A percentile compares a stretch with the other conserved stretches of the same genome.
These are phyloP conservation scores for Berberis thunbergii DNA, from an alignment of 164 flowering plant genomes.

Conservation along the genomic window DNA sequence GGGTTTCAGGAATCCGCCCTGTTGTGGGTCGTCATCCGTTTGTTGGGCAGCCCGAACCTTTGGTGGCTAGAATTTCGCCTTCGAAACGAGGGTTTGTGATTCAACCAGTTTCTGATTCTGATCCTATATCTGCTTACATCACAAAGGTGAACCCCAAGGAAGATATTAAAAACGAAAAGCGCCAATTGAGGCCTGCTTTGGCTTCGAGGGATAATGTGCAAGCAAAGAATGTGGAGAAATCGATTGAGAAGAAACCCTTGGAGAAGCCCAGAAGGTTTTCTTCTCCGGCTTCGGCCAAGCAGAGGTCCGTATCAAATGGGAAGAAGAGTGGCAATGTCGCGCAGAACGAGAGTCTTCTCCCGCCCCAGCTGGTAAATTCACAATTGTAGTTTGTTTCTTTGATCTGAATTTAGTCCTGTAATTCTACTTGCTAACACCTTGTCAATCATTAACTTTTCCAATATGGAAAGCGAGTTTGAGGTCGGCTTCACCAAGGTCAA, in stretches of 20 bases:
- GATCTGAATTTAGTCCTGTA: no score
- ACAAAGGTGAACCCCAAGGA: no score
- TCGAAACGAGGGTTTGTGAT: conserved; percentile 58
- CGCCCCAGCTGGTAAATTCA: conserved; percentile 4
- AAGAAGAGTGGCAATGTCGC: conserved; percentile 33
- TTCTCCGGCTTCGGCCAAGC: conserved; percentile 32
- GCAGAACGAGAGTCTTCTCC: conserved; percentile 61
- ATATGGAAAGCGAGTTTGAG: conserved; percentile 38
- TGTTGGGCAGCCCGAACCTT: conserved; percentile 64
- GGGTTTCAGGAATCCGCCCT: conserved; percentile 57
- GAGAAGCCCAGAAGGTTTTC: conserved; percentile 47
- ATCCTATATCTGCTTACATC: conserved; percentile 40
- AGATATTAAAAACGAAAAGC: no score
- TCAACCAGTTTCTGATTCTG: conserved; percentile 62
- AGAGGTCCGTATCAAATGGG: conserved; percentile 46
- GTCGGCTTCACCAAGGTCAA: conserved; percentile 28
- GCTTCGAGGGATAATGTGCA: conserved; percentile 21
- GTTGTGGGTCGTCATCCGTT: conserved; percentile 71
- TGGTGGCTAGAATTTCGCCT: conserved; percentile 46
- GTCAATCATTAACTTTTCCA: no score
- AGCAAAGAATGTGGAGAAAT: neutral
- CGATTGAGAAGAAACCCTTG: conserved; percentile 2
- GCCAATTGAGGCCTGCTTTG: conserved; percentile 28
- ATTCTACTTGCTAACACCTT: no score
- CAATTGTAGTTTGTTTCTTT: no score